Conservation (phyloP, 75 land plant species). For the Cryptomeria japonica region DNA sequence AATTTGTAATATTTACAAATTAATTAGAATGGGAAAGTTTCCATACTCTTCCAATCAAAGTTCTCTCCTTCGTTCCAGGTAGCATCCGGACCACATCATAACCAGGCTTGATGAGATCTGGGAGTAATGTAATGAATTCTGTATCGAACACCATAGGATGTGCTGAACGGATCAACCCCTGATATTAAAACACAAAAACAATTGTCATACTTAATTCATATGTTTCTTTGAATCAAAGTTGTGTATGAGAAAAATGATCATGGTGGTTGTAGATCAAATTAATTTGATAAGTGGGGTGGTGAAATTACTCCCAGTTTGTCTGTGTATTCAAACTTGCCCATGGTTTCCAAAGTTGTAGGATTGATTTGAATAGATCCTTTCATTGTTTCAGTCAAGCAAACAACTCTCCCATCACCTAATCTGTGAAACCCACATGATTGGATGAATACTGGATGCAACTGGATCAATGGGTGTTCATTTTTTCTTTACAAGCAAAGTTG, state of each 20-base stretch:
- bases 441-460: not conserved
- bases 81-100: slow-evolving; percentile 76
- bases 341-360: slow-evolving; percentile 63
- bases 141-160: slow-evolving; percentile 76
- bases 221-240: too few species aligned
- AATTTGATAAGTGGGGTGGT: not conserved
- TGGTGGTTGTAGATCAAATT: not conserved
- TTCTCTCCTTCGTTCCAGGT: slow-evolving; percentile 67
- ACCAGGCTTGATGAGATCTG: slow-evolving; percentile 76
- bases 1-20: too few species aligned
- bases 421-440: slow-evolving; percentile 11
- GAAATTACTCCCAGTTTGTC: slow-evolving; percentile 40
- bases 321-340: slow-evolving; percentile 60
- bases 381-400: slow-evolving; percentile 77
- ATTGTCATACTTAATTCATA: not conserved
- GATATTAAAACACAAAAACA: not conserved
- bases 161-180: slow-evolving; percentile 73
- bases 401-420: slow-evolving; percentile 75
- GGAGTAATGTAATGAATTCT: slow-evolving; percentile 75
- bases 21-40: not conserved
- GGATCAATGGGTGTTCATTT: not conserved
- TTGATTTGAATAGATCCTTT: slow-evolving; percentile 70
- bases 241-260: not conserved
- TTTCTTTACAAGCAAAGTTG: not conserved
- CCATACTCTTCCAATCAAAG: slow-evolving; percentile 54